Percentiles rank a stretch among this genome's conserved stretches.
Evolutionary conservation across 2,329 filamentous ascomycete genomes (phyloP).

Genomic region (Scolecobasidium constrictum): DNA sequence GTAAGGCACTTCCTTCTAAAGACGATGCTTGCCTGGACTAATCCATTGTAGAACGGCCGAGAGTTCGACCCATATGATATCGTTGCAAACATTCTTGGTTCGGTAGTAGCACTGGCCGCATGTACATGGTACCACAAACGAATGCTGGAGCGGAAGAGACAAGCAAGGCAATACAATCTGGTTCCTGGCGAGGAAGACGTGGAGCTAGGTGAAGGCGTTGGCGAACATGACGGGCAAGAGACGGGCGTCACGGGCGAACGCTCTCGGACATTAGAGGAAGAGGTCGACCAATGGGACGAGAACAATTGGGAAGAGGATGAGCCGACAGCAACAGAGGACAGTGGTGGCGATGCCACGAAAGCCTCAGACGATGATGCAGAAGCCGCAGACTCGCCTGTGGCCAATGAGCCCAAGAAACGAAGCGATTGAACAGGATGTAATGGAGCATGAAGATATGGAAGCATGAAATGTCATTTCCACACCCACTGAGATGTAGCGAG

Average conservation of each 20-base stretch:
- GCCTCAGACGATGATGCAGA: constrained; percentile 42
- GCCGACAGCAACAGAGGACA: constrained; percentile 9
- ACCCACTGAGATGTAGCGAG: background rate
- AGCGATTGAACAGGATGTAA: constrained; percentile 23
- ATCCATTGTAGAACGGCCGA: constrained; percentile 30
- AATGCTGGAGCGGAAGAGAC: constrained; percentile 80
- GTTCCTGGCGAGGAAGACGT: constrained; percentile 60
- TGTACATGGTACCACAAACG: constrained; percentile 90
- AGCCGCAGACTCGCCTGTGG: too few relatives aligned
- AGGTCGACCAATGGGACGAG: constrained; percentile 91
- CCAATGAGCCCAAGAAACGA: constrained; percentile 27
- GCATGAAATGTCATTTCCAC: background rate
- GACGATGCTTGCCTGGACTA: background rate
- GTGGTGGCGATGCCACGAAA: constrained; percentile 14
- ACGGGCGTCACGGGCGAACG: constrained; percentile 43
- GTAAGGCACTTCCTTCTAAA: constrained; percentile 31
- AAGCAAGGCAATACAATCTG: constrained; percentile 59
- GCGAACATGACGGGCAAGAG: constrained; percentile 48
- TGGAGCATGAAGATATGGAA: constrained; percentile 6
- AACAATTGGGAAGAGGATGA: constrained; percentile 58
- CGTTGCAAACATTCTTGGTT: constrained; percentile 76
- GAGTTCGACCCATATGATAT: constrained; percentile 74
- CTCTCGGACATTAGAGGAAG: constrained; percentile 52
- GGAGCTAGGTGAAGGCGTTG: constrained; percentile 58
- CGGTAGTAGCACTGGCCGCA: constrained; percentile 56